Evolutionary conservation across 2,329 filamentous ascomycete species (phyloP).

Genomic region (Oidium heveae): DNA sequence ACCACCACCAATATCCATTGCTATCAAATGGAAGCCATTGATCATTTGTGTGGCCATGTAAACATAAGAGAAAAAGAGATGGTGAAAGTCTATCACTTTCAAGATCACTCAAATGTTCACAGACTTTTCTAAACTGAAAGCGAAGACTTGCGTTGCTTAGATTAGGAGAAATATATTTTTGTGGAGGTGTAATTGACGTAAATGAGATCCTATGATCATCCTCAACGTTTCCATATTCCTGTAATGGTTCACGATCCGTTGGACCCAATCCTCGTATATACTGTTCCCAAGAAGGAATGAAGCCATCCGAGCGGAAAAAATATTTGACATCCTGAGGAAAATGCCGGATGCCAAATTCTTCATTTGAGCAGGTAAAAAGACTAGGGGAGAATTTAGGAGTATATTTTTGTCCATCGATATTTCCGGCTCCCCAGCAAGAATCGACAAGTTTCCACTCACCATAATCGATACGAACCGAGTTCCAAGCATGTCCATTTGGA

Average conservation of each 20-base stretch:
- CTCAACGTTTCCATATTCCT: constrained; percentile 20
- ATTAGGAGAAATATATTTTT: constrained; percentile 33
- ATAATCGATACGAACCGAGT: constrained; percentile 66
- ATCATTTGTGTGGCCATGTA: too few relatives aligned
- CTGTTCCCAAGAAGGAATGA: constrained; percentile 49
- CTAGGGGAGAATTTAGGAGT: constrained; percentile 39
- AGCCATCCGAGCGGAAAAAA: constrained; percentile 54
- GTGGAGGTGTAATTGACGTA: constrained; percentile 34
- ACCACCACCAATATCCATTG: too few relatives aligned
- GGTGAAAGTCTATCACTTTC: too few relatives aligned
- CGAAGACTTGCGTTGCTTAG: constrained; percentile 31
- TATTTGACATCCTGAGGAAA: constrained; percentile 42
- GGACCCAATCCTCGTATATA: constrained; percentile 38
- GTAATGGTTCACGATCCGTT: constrained; percentile 21
- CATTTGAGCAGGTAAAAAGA: constrained; percentile 37
- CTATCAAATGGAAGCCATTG: too few relatives aligned
- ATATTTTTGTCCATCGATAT: constrained; percentile 33
- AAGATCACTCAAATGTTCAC: constrained; percentile 23
- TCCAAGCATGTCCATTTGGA: constrained; percentile 61
- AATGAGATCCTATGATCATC: constrained; percentile 25
- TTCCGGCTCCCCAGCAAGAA: constrained; percentile 76
- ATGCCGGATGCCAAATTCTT: constrained; percentile 58
- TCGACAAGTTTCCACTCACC: constrained; percentile 84
- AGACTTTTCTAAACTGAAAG: constrained; percentile 60
- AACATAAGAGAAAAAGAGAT: too few relatives aligned